phyloP scores from a whole-genome alignment of 2,329 filamentous ascomycete genomes.

The Diplodia seriata region DNA sequence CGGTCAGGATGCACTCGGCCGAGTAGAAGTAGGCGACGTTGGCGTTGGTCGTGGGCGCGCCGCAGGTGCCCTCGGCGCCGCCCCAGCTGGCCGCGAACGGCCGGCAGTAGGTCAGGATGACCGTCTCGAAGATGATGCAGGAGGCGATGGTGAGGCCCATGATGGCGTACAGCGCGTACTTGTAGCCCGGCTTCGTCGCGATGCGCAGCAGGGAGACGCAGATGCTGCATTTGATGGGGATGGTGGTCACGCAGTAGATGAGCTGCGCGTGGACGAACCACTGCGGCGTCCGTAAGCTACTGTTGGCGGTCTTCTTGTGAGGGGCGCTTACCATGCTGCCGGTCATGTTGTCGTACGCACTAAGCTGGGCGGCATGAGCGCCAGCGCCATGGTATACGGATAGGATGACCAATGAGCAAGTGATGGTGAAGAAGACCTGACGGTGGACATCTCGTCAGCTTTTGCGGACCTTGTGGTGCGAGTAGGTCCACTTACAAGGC shows the following conservation, averaged over 20 bases:
- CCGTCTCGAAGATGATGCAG: background rate
- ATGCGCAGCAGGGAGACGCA: conserved; percentile 26
- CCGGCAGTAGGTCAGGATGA: conserved; percentile 26
- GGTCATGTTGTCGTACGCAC: background rate
- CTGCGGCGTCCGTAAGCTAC: background rate
- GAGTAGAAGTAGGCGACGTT: conserved; percentile 46
- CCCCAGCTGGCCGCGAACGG: conserved; percentile 33
- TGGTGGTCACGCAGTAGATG: conserved; percentile 5
- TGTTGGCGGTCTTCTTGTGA: background rate
- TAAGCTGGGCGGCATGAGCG: background rate
- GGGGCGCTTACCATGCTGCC: background rate
- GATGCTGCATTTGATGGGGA: conserved; percentile 20
- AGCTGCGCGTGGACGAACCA: conserved; percentile 3
- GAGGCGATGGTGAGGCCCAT: background rate
- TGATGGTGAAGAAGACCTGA: background rate
- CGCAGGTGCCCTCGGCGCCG: background rate
- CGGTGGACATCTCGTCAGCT: background rate
- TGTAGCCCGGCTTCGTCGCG: background rate
- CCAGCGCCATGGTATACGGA: conserved; percentile 3
- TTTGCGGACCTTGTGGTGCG: background rate
- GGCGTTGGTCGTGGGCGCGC: conserved; percentile 35
- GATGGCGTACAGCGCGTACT: background rate
- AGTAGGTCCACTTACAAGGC: conserved; percentile 2
- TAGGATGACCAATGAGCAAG: background rate
- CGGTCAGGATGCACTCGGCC: conserved; percentile 44